Evolutionary conservation across 169 alveolate genomes (phyloP), one percentile per base, ranked within the genome.

Genomic region (Eimeria sp.): DNA sequence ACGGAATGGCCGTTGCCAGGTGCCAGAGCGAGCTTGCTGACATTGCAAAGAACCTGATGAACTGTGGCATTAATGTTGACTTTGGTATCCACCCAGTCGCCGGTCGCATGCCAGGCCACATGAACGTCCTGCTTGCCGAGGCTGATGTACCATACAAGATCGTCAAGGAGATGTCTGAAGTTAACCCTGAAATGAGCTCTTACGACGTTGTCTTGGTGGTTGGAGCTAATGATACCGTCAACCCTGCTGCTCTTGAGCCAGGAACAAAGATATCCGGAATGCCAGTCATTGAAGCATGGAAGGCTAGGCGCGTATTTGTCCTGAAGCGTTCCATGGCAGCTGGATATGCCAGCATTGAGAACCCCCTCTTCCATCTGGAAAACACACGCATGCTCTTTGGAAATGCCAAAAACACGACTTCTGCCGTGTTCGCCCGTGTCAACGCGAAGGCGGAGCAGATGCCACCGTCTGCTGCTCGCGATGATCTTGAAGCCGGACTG

Each of bases 11-110:
- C 40, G 98, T 96, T 71, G 91, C 90, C n/a, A 85, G 95, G 77
- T 95, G 97, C 96, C 97, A 91, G 96, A 80, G 91, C 89, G 95
- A 90, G 78, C 94, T 95, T 46, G 97, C 97, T 52, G 97, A 90
- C 77, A 93, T 93, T 90, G 88, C 95, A 8, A 74, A 95, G 95
- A 56, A 77, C 95, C 95, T 98, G 90, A 95, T 97, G 85, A 96
- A 97, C 62, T 96, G 98, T 43, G 98, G 98, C 85, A 96, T 98
- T 43, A 97, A 97, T 52, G 99, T 99, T 60, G 98, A 98, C 95
- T 99, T 99, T 96, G 99, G 99, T 85, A 99, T 99, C 89, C 99
- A 99, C 95, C 99, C 99, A 56, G 99, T 99, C 89, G 99, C 99
- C 37, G 99, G 99, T 71, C 98, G 99, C 97, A 98, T 99, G 99